Base-by-base conservation (phyloP, 208 protist species). In the Trypanosoma lewisi region DNA sequence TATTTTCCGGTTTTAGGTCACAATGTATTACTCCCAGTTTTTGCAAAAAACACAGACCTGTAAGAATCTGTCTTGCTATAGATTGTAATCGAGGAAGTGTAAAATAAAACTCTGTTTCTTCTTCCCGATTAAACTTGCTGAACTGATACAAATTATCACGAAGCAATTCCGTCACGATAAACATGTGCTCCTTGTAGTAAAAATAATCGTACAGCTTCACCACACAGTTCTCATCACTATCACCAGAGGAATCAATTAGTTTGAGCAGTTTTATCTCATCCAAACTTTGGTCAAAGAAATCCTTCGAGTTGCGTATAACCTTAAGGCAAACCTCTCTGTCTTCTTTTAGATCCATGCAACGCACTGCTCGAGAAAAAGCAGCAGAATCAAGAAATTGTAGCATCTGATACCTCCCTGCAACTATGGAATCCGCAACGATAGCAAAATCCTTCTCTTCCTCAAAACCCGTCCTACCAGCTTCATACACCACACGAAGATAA, bases 211-310 rank as follows among this genome's bases (percentile, higher is more conserved):
- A 78, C 17, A 95, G 57, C 21, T 77, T 76, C 16, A 97, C 72
- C 6, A 97, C 76, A 67, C 78, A 76, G 66, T 87, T 47, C 28
- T 70, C 73, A 51, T 97, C 87, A 0, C 75, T 55, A 48, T 82
- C 51, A n/a, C 87, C 95, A 31, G 77, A 60, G 2, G 66, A 56
- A 53, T 97, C 96, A 30, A 98, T 75, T 23, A 84, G 78, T 21
- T 80, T 66, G n/a, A 98, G 77, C 14, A 97, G 58, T 33, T 95
- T 94, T n/a, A 98, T 86, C 78, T 98, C 96, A 63, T 98, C 96
- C 19, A 98, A 55, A 41, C 74, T 83, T 59, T 98, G 96, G 55
- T 98, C 95, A 52, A 98, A 92, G 65, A 94, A 97, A 47, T 94
- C 89, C 70, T 97, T 97, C 17, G 80, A 89, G 69, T 97, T 97